A percentile compares a stretch with the other conserved stretches of the same genome.
phyloP scores from a whole-genome alignment of 805 yeast species.

The Yarrowia sp. region DNA sequence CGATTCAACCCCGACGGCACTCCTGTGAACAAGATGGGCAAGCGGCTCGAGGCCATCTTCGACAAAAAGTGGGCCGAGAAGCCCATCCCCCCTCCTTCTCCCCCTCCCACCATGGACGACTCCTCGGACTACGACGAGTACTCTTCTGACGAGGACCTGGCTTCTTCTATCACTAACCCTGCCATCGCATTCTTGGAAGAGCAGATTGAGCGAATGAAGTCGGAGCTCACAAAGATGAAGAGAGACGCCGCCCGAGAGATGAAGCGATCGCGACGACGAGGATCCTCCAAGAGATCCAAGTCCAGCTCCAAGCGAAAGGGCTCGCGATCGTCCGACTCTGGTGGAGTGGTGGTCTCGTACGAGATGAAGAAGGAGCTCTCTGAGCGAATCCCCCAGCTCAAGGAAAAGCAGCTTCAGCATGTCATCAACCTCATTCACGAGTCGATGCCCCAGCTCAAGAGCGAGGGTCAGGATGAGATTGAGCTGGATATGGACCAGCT shows the following conservation, averaged over 20 bases:
- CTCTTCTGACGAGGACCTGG: slow-evolving; percentile 39
- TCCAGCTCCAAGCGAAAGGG: slow-evolving; percentile 25
- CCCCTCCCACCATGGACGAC: slow-evolving; percentile 48
- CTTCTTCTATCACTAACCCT: slow-evolving; percentile 71
- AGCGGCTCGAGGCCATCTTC: slow-evolving; percentile 79
- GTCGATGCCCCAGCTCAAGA: slow-evolving; percentile 59
- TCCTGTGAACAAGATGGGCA: slow-evolving; percentile 94
- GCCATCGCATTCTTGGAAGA: slow-evolving; percentile 87
- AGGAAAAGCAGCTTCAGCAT: slow-evolving; percentile 77
- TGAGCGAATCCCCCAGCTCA: slow-evolving; percentile 69
- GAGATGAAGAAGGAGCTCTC: slow-evolving; percentile 95
- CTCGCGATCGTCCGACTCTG: slow-evolving; percentile 32
- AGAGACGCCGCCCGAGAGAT: slow-evolving; percentile 42
- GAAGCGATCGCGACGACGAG: slow-evolving; percentile 45
- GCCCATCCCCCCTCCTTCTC: slow-evolving; percentile 67
- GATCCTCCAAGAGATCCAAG: slow-evolving; percentile 42
- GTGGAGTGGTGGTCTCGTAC: slow-evolving; percentile 59
- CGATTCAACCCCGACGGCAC: slow-evolving; percentile 95
- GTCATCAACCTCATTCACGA: slow-evolving; percentile 84
- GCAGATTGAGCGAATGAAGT: slow-evolving; percentile 80
- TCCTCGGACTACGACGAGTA: slow-evolving; percentile 44
- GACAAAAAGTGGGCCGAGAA: slow-evolving; percentile 85
- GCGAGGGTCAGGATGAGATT: slow-evolving; percentile 77
- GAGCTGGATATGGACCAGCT: slow-evolving; percentile 94
- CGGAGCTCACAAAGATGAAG: slow-evolving; percentile 78